These are phyloP conservation scores for Funneliformis geosporum DNA, from an alignment of 192 early-diverging fungal genomes.

Conservation along the genomic window DNA sequence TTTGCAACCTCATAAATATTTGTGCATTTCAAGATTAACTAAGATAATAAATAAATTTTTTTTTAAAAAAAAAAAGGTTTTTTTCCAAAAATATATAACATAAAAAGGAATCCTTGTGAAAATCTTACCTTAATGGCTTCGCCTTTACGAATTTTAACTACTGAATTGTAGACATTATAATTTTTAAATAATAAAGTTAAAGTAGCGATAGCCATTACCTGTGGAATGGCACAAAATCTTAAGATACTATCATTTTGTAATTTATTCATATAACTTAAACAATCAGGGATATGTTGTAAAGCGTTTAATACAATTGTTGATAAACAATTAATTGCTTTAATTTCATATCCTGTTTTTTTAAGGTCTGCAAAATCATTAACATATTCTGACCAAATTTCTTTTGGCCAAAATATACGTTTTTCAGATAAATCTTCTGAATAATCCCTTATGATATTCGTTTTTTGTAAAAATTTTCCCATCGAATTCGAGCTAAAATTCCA, in stretches of 20 bases:
- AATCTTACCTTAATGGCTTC: conserved; percentile 67
- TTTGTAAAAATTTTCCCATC: conserved; percentile 99
- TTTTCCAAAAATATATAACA: neutral
- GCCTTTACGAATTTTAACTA: conserved; percentile 93
- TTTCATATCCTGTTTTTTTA: conserved; percentile 66
- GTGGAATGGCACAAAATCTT: conserved; percentile 98
- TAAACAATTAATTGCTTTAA: conserved; percentile 72
- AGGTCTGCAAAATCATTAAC: conserved; percentile 71
- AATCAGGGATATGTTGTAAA: conserved; percentile 80
- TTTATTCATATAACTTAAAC: conserved; percentile 80
- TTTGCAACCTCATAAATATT: conserved; percentile 55
- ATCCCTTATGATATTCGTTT: conserved; percentile 97
- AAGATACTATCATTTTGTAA: conserved; percentile 82
- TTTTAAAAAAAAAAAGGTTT: neutral
- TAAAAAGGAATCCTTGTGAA: neutral
- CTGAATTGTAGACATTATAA: conserved; percentile 66
- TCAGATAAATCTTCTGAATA: conserved; percentile 89
- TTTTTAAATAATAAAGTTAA: conserved; percentile 88
- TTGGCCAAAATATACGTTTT: conserved; percentile 94
- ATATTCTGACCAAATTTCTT: conserved; percentile 89
- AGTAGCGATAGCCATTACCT: conserved; percentile 98
- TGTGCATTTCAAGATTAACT: conserved; percentile 58
- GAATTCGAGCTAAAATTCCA: conserved; percentile 61
- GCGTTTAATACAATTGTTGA: conserved; percentile 89
- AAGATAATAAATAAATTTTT: neutral